Conservation (phyloP, 768 basidiomycete genomes). For the Dioszegia hungarica region DNA sequence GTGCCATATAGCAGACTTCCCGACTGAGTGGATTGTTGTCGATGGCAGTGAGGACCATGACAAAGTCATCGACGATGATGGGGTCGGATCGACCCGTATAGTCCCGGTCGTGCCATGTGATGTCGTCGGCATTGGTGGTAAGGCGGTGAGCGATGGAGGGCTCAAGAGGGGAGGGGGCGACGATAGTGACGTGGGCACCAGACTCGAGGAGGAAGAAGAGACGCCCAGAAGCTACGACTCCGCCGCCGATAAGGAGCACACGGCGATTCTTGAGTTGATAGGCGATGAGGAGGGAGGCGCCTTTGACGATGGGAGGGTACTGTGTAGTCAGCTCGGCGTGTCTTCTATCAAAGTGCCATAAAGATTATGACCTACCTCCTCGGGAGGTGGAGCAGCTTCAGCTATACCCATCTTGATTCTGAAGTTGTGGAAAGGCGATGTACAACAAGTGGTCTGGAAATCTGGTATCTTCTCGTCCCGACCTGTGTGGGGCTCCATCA, state of each 20-base stretch:
- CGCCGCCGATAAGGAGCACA: constrained; percentile 90
- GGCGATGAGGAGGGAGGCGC: constrained; percentile 80
- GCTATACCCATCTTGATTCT: neutral
- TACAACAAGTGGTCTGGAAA: no score
- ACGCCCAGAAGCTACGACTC: constrained; percentile 82
- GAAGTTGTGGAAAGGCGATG: no score
- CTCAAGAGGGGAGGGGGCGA: constrained; percentile 70
- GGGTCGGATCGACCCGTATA: constrained; percentile 55
- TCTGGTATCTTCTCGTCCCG: no score
- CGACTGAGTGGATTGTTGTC: constrained; percentile 71
- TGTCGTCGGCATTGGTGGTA: constrained; percentile 54
- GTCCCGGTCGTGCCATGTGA: constrained; percentile 66
- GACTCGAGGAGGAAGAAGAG: constrained; percentile 78
- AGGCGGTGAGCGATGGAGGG: constrained; percentile 50
- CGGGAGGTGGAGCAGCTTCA: neutral
- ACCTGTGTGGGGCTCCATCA: no score
- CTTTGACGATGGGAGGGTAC: constrained; percentile 45
- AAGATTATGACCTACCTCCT: neutral
- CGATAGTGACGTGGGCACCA: constrained; percentile 70
- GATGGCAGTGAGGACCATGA: constrained; percentile 91
- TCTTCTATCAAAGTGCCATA: no score
- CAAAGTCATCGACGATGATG: constrained; percentile 62
- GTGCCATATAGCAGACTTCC: constrained; percentile 65
- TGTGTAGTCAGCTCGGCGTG: neutral
- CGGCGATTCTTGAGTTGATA: constrained; percentile 82